These are phyloP conservation scores for Pilatotrama ljubarskyi DNA, from an alignment of 768 basidiomycete genomes.

Conservation along the genomic window DNA sequence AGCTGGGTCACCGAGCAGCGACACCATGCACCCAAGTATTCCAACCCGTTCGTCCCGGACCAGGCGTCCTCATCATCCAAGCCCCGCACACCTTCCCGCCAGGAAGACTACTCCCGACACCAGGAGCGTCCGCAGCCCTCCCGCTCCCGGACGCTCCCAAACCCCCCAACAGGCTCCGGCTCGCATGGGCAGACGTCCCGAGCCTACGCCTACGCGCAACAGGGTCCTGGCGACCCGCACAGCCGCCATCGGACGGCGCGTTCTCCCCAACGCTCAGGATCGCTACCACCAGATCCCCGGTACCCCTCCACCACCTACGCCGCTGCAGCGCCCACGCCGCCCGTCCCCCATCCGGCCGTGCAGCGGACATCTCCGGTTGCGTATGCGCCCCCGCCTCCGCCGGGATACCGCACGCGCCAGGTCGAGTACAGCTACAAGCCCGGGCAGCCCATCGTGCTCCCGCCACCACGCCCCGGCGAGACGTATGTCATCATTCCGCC, in stretches of 20 bases:
- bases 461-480: constrained; percentile 28
- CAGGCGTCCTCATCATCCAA: constrained; percentile 14
- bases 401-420: constrained; percentile 15
- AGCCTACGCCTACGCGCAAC: constrained; percentile 9
- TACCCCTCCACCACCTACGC: constrained; percentile 12
- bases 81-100: constrained; percentile 15
- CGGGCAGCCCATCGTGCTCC: constrained; percentile 22
- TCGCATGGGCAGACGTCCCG: constrained; percentile 7
- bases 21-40: constrained; percentile 21
- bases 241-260: constrained; percentile 12
- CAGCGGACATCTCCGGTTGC: constrained; percentile 13
- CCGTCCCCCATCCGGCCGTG: constrained; percentile 1
- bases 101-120: constrained; percentile 2
- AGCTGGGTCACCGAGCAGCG: constrained; percentile 30
- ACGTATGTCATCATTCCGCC: constrained; percentile 31
- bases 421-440: constrained; percentile 12
- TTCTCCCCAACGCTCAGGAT: constrained; percentile 11
- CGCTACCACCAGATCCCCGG: constrained; percentile 10
- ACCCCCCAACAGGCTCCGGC: neutral
- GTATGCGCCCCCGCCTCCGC: constrained; percentile 9
- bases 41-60: constrained; percentile 25
- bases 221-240: constrained; percentile 4
- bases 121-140: constrained; percentile 16
- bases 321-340: neutral
- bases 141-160: constrained; percentile 19